A percentile compares a stretch with the other conserved stretches of the same genome.
phyloP scores from a whole-genome alignment of 176 grass and related monocot genomes.

The Triticum monococcum region DNA sequence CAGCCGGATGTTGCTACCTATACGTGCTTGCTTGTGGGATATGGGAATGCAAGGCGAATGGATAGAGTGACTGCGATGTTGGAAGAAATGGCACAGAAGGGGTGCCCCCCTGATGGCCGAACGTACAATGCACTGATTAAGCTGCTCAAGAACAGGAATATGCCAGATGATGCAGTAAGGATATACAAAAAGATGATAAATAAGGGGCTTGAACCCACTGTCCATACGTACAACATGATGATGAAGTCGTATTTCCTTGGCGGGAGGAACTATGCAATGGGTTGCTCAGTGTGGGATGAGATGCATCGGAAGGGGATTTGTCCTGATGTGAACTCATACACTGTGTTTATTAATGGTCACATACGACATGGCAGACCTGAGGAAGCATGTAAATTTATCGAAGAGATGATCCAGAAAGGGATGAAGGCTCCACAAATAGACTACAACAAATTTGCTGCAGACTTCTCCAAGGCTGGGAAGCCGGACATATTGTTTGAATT shows the following conservation, averaged over 20 bases:
- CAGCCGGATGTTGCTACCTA: conserved; percentile 56
- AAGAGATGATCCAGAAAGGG: conserved; percentile 89
- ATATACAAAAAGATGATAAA: conserved; percentile 90
- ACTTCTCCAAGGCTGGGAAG: conserved; percentile 80
- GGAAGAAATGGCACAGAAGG: conserved; percentile 63
- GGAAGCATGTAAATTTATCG: conserved; percentile 63
- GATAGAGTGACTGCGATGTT: conserved; percentile 67
- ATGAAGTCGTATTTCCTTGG: conserved; percentile 86
- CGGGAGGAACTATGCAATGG: conserved; percentile 70
- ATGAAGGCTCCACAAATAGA: conserved; percentile 85
- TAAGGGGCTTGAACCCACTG: conserved; percentile 70
- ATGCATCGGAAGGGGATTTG: conserved; percentile 75
- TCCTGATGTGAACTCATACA: conserved; percentile 85
- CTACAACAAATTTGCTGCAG: conserved; percentile 84
- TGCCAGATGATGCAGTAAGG: conserved; percentile 67
- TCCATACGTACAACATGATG: conserved; percentile 96
- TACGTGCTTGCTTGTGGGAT: conserved; percentile 85
- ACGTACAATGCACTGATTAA: conserved; percentile 89
- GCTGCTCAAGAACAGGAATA: conserved; percentile 69
- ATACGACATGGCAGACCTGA: conserved; percentile 66
- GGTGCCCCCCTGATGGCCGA: conserved; percentile 55
- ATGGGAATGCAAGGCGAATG: conserved; percentile 75
- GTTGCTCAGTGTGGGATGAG: conserved; percentile 72
- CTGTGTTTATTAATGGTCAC: conserved; percentile 83
- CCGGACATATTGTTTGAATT: conserved; percentile 83